Evolutionary conservation across 2,329 filamentous ascomycete species (phyloP).

Genomic region (Sporothrix globosa): DNA sequence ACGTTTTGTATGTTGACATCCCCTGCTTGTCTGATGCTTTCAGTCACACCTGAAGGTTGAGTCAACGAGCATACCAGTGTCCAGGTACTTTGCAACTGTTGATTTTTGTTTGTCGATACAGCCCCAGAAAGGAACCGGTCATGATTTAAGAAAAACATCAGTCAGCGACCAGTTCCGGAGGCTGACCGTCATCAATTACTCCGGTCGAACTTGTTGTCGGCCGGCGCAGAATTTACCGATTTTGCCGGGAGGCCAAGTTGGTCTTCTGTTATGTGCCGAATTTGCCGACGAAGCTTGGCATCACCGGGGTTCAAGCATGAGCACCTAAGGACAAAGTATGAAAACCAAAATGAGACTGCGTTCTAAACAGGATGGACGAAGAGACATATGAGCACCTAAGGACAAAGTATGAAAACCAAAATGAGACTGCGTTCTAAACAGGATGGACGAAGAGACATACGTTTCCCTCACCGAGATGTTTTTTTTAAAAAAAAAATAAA

Average conservation of each 20-base stretch:
- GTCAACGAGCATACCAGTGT: too few relatives aligned
- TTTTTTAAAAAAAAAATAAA: too few relatives aligned
- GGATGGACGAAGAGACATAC: background rate
- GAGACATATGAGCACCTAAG: too few relatives aligned
- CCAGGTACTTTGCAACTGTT: background rate
- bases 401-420: too few relatives aligned
- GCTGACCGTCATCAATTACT: background rate
- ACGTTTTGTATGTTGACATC: too few relatives aligned
- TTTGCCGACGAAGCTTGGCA: slow-evolving; percentile 9
- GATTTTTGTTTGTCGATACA: background rate
- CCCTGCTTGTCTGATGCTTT: too few relatives aligned
- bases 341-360: too few relatives aligned
- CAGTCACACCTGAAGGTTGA: too few relatives aligned
- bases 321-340: too few relatives aligned
- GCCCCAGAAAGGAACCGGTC: background rate
- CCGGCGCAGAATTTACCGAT: slow-evolving; percentile 8
- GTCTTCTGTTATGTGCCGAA: background rate
- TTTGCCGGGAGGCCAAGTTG: background rate
- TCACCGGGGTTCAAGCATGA: background rate
- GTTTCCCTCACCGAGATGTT: too few relatives aligned
- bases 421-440: background rate
- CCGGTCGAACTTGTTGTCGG: background rate
- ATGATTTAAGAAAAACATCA: background rate
- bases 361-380: background rate
- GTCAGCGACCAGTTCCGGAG: background rate